A percentile compares a stretch with the other conserved stretches of the same genome.
These are phyloP conservation scores for Tetrahymena thermophila DNA, from an alignment of 73 alveolate species.

Conservation along the genomic window DNA sequence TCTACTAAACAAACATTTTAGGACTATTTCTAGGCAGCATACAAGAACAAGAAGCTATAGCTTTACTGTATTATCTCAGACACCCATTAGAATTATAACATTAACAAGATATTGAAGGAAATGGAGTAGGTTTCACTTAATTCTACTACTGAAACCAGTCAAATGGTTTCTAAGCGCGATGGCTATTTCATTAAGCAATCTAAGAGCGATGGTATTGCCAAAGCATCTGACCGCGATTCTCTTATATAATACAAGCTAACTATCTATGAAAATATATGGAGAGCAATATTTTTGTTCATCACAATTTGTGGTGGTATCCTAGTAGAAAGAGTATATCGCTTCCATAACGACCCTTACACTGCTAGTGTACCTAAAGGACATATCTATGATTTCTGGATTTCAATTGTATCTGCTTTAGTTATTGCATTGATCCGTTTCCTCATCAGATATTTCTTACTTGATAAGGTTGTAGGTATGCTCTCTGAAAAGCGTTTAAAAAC, in stretches of 20 bases:
- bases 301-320: background rate
- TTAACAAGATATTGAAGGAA: background rate
- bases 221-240: background rate
- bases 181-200: background rate
- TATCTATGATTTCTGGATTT: background rate
- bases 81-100: background rate
- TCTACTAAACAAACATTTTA: background rate
- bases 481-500: background rate
- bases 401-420: background rate
- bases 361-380: background rate
- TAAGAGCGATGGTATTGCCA: background rate
- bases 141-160: background rate
- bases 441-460: background rate
- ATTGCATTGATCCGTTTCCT: background rate
- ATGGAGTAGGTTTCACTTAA: background rate
- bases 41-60: background rate
- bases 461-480: background rate
- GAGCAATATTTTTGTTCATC: background rate
- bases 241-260: background rate
- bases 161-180: background rate
- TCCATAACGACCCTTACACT: background rate
- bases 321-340: background rate
- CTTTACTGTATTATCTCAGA: background rate
- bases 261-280: background rate
- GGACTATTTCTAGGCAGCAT: background rate